Conservation (phyloP, 257 asterid species). For the Anisodus tanguticus region DNA sequence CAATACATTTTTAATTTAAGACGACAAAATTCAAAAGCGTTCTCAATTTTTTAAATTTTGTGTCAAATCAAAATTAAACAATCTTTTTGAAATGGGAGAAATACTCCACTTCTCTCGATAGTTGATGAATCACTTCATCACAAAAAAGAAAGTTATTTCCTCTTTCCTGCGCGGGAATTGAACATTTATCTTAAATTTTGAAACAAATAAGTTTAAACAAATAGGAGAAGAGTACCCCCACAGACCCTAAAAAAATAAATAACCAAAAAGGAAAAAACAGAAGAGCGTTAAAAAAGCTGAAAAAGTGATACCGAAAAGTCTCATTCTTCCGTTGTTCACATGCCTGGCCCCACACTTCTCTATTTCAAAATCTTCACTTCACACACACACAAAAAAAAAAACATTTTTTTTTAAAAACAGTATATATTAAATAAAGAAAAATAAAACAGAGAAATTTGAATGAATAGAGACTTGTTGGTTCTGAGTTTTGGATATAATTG, state of each 20-base stretch:
- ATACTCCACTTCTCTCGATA: too few species aligned
- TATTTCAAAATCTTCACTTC: slow-evolving; percentile 2
- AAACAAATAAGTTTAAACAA: not conserved
- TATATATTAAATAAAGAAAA: not conserved
- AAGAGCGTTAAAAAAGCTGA: not conserved
- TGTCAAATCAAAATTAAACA: too few species aligned
- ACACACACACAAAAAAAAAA: not conserved
- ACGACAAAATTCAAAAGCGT: too few species aligned
- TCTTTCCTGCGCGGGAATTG: slow-evolving; percentile 6
- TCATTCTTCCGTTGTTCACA: slow-evolving; percentile 26
- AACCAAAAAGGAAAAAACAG: not conserved
- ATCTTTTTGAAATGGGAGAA: too few species aligned
- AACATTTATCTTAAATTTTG: not conserved
- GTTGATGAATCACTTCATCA: too few species aligned
- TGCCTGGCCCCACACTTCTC: not conserved
- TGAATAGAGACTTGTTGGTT: slow-evolving; percentile 23
- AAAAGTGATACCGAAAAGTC: not conserved
- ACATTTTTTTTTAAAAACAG: not conserved
- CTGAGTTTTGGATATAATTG: slow-evolving; percentile 21
- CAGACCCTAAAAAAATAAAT: not conserved
- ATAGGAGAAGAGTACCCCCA: not conserved
- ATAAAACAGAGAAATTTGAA: not conserved
- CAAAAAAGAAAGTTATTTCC: not conserved
- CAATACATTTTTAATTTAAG: too few species aligned
- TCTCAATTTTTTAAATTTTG: too few species aligned